Conservation (phyloP, 75 land plant genomes). For the Pinus taeda region DNA sequence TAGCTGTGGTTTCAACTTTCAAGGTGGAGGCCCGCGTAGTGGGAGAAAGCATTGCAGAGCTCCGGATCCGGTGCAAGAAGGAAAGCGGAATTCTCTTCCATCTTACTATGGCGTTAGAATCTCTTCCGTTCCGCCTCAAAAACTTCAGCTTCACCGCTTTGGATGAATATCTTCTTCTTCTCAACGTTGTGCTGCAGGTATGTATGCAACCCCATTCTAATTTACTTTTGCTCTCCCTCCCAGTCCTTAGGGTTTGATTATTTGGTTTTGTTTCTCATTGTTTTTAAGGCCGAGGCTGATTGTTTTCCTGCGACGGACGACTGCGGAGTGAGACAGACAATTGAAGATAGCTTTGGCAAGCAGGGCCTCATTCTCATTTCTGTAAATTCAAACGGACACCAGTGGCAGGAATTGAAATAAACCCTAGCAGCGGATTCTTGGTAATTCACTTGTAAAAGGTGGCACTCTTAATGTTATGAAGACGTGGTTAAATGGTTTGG, state of each 20-base stretch:
- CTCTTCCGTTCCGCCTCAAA: neutral
- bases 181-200: slow-evolving; percentile 8
- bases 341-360: neutral
- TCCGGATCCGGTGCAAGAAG: slow-evolving; percentile 4
- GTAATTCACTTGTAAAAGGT: too few species aligned
- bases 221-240: too few species aligned
- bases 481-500: too few species aligned
- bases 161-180: slow-evolving; percentile 4
- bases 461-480: too few species aligned
- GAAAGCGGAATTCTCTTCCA: slow-evolving; percentile 4
- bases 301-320: neutral
- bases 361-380: neutral
- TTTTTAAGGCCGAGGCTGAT: neutral
- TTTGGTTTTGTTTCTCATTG: neutral
- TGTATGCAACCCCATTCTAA: neutral
- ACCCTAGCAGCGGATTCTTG: too few species aligned
- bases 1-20: neutral
- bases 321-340: neutral
- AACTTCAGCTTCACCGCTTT: slow-evolving; percentile 3
- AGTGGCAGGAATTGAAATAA: too few species aligned
- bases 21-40: neutral
- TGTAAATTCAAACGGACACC: too few species aligned
- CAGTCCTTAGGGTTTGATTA: neutral
- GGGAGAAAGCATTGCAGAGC: neutral
- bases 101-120: neutral